These are phyloP conservation scores for Fusarium incarnatum DNA, from an alignment of 2,329 filamentous ascomycete species.

Conservation along the genomic window DNA sequence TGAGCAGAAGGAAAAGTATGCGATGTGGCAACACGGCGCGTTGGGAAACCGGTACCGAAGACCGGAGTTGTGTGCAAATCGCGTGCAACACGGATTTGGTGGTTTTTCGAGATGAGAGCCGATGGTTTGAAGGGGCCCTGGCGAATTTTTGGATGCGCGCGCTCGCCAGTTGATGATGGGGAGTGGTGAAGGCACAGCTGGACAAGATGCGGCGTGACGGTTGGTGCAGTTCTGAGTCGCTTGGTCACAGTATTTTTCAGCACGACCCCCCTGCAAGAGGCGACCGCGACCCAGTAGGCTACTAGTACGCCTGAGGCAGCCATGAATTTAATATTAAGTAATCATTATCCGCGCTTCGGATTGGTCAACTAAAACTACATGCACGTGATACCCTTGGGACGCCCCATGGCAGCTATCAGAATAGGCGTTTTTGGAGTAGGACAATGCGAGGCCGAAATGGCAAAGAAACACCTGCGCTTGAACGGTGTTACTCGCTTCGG, in stretches of 20 bases:
- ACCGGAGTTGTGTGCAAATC: constrained; percentile 62
- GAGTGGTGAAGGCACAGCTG: constrained; percentile 65
- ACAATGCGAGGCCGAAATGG: background rate
- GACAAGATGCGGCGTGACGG: constrained; percentile 63
- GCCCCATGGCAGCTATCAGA: background rate
- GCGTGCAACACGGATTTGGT: constrained; percentile 66
- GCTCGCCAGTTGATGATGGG: constrained; percentile 63
- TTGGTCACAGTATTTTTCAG: constrained; percentile 58
- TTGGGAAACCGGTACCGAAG: constrained; percentile 56
- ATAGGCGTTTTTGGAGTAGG: background rate
- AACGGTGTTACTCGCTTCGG: background rate
- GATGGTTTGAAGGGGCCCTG: constrained; percentile 70
- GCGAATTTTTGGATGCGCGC: constrained; percentile 73
- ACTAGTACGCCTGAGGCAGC: constrained; percentile 41
- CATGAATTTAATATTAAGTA: constrained; percentile 28
- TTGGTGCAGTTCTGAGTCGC: constrained; percentile 56
- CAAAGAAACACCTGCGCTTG: background rate
- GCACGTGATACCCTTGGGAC: constrained; percentile 37
- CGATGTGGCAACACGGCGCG: constrained; percentile 56
- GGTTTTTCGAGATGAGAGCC: constrained; percentile 66
- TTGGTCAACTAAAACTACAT: constrained; percentile 24
- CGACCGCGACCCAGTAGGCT: constrained; percentile 43
- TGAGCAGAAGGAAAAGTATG: constrained; percentile 56
- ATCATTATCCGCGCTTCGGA: constrained; percentile 4
- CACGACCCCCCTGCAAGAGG: constrained; percentile 52